Conservation (phyloP, 345 rosid genomes). For the Eucalyptus virginea region DNA sequence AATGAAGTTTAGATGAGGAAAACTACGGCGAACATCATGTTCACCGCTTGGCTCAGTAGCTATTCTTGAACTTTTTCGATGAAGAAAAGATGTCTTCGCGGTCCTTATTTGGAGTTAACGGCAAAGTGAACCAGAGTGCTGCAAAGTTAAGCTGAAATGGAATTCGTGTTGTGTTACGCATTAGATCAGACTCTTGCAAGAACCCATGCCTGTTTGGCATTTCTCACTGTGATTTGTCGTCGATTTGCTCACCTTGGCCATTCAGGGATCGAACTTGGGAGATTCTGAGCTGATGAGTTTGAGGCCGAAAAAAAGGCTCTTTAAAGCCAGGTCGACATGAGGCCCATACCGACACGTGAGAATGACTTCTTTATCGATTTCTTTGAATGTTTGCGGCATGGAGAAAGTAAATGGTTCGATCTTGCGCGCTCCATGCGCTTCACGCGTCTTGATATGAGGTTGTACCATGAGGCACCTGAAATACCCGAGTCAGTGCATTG, state of each 20-base stretch:
- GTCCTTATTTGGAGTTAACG: neutral
- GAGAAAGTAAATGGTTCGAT: neutral
- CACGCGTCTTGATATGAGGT: neutral
- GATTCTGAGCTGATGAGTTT: neutral
- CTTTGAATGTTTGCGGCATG: neutral
- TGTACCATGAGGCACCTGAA: neutral
- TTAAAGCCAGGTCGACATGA: neutral
- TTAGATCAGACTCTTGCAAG: neutral
- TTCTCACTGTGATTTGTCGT: neutral
- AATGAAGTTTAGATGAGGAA: neutral
- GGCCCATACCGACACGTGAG: neutral
- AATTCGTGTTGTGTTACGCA: neutral
- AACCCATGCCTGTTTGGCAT: neutral
- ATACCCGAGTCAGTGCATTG: neutral
- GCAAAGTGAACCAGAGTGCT: neutral
- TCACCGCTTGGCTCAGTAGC: neutral
- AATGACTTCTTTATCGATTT: neutral
- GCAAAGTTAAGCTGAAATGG: neutral
- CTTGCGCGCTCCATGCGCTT: neutral
- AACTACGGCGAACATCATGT: too few species aligned
- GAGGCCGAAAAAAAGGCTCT: neutral
- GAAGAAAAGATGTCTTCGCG: neutral
- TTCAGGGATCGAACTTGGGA: neutral
- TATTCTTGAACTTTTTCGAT: neutral
- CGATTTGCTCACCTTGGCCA: neutral